Evolutionary conservation across 192 early-diverging fungal species (phyloP).

Genomic region (Coemansia sp.): DNA sequence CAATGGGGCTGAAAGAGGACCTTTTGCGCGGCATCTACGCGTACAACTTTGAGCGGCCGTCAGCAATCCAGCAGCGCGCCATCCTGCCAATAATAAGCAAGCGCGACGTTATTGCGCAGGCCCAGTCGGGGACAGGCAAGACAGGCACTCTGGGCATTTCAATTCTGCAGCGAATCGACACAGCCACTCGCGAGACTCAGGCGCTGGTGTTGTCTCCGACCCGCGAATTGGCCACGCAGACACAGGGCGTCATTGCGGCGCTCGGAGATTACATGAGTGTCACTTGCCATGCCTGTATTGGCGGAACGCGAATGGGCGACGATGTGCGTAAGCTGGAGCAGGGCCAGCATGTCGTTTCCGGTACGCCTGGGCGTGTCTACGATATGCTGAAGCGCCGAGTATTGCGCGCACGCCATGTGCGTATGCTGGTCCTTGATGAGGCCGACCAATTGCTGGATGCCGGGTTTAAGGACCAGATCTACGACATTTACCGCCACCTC

Average conservation of each 20-base stretch:
- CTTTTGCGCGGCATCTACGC: constrained; percentile 95
- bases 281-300: constrained; percentile 93
- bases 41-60: constrained; percentile 97
- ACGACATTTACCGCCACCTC: constrained; percentile 88
- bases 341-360: constrained; percentile 90
- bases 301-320: constrained; percentile 88
- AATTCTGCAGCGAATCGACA: constrained; percentile 87
- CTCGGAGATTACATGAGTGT: constrained; percentile 98
- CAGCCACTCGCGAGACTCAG: constrained; percentile 82
- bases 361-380: constrained; percentile 93
- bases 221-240: constrained; percentile 94
- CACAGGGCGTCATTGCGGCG: constrained; percentile 86
- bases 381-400: constrained; percentile 93
- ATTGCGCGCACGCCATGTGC: constrained; percentile 78
- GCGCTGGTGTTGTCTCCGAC: constrained; percentile 93
- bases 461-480: constrained; percentile 98
- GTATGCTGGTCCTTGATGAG: constrained; percentile 96
- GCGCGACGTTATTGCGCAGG: constrained; percentile 95
- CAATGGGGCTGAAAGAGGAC: constrained; percentile 97
- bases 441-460: constrained; percentile 92
- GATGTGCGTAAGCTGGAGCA: constrained; percentile 90
- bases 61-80: constrained; percentile 98
- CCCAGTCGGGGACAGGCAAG: constrained; percentile 98
- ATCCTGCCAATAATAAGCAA: constrained; percentile 85
- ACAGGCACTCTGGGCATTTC: constrained; percentile 97